Conservation (phyloP, 2,329 filamentous ascomycete genomes). For the Fusarium globosum region DNA sequence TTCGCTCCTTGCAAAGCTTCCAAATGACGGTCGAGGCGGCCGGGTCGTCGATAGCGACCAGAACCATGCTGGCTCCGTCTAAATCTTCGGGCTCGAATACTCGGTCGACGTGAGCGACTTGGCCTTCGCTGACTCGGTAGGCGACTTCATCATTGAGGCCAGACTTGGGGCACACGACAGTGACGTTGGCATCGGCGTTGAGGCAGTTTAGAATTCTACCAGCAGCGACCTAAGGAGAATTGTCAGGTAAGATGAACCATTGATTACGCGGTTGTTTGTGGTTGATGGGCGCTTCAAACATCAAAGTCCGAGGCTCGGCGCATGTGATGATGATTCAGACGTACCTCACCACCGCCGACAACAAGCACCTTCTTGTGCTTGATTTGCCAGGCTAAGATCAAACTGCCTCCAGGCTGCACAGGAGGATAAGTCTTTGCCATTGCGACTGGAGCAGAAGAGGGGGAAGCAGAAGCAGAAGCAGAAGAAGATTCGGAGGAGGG, state of each 20-base stretch:
- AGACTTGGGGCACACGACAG: slow-evolving; percentile 80
- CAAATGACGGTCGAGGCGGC: slow-evolving; percentile 90
- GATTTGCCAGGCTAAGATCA: slow-evolving; percentile 97
- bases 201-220: slow-evolving; percentile 94
- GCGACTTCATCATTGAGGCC: slow-evolving; percentile 91
- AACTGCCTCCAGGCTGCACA: slow-evolving; percentile 88
- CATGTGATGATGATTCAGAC: slow-evolving; percentile 44
- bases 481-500: slow-evolving; percentile 15
- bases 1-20: slow-evolving; percentile 88
- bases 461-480: slow-evolving; percentile 17
- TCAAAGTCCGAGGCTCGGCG: slow-evolving; percentile 12
- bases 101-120: slow-evolving; percentile 84
- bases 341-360: slow-evolving; percentile 92
- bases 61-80: slow-evolving; percentile 84
- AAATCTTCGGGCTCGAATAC: slow-evolving; percentile 89
- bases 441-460: slow-evolving; percentile 16
- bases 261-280: not conserved
- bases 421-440: slow-evolving; percentile 72
- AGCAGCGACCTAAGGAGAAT: slow-evolving; percentile 79
- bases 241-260: not conserved
- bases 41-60: slow-evolving; percentile 93
- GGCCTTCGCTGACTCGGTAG: slow-evolving; percentile 78
- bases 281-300: slow-evolving; percentile 2
- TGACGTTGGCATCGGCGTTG: slow-evolving; percentile 92
- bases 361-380: slow-evolving; percentile 90